Conservation (phyloP, 2,329 filamentous ascomycete species). For the Colletotrichum musae region DNA sequence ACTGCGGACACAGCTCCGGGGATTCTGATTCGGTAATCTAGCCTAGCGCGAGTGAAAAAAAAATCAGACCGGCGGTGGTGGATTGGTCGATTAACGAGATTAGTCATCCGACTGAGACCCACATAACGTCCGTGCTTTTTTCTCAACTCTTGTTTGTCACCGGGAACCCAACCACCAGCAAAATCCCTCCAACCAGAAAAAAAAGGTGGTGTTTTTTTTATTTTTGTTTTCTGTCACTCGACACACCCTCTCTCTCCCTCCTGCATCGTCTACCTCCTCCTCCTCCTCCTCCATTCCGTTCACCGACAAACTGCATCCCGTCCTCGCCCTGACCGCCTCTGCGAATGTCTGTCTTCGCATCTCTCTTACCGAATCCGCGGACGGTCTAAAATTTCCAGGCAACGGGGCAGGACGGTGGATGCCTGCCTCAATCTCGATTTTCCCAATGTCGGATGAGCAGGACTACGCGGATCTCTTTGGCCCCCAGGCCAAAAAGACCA, state of each 20-base stretch:
- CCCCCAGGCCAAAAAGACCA: constrained; percentile 41
- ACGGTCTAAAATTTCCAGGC: constrained; percentile 13
- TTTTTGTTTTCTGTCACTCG: not conserved
- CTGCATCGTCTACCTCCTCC: not conserved
- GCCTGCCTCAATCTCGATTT: not conserved
- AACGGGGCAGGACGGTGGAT: not conserved
- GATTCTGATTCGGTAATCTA: constrained; percentile 9
- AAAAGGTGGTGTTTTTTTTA: constrained; percentile 3
- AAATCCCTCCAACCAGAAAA: constrained; percentile 20
- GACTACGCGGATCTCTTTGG: constrained; percentile 40
- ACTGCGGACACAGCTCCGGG: constrained; percentile 19
- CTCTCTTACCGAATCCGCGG: constrained; percentile 28
- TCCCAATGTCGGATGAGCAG: constrained; percentile 37
- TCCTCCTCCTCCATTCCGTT: not conserved
- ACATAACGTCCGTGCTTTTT: constrained; percentile 12
- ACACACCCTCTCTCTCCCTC: no score
- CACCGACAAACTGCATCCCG: constrained; percentile 8
- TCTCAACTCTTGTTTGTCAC: constrained; percentile 32
- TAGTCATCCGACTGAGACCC: constrained; percentile 16
- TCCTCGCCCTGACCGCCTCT: constrained; percentile 29
- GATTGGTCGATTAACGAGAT: constrained; percentile 34
- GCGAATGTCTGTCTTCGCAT: constrained; percentile 29
- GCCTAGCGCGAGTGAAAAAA: constrained; percentile 23
- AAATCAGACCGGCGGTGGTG: constrained; percentile 26
- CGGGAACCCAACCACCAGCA: constrained; percentile 32